Percentiles rank a stretch among this genome's conserved stretches.
Conservation (phyloP, 208 protist species). For the Tritrichomonas musculus region DNA sequence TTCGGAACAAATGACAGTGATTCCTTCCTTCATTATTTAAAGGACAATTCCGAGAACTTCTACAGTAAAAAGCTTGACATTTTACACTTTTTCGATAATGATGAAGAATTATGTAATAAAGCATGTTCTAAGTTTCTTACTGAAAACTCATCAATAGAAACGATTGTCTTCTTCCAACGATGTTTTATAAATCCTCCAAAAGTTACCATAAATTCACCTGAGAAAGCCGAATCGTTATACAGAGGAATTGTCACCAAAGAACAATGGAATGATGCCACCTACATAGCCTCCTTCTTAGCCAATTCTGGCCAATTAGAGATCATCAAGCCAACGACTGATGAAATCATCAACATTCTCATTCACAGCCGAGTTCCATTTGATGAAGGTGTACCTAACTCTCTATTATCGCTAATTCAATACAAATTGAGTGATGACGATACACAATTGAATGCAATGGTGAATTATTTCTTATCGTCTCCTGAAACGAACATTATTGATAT, state of each 20-base stretch:
- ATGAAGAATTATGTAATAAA: neutral
- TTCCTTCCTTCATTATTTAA: neutral
- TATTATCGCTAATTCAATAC: neutral
- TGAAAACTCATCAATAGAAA: neutral
- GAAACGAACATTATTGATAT: neutral
- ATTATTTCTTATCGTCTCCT: neutral
- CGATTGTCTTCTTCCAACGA: neutral
- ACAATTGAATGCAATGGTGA: neutral
- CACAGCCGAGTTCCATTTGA: neutral
- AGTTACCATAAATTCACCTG: neutral
- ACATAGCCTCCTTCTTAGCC: neutral
- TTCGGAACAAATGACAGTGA: neutral
- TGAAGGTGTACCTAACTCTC: neutral
- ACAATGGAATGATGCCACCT: neutral
- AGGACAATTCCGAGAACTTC: neutral
- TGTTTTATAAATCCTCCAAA: neutral
- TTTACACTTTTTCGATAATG: neutral
- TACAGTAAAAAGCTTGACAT: neutral
- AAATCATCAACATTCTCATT: neutral
- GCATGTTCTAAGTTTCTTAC: neutral
- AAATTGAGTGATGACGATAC: neutral
- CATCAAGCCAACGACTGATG: neutral
- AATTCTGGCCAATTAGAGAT: neutral
- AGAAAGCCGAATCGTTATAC: neutral
- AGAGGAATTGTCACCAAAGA: neutral